Evolutionary conservation across 345 rosid genomes (phyloP), one percentile per base, ranked within the genome.

Genomic region (Zanthoxylum bungeanum): DNA sequence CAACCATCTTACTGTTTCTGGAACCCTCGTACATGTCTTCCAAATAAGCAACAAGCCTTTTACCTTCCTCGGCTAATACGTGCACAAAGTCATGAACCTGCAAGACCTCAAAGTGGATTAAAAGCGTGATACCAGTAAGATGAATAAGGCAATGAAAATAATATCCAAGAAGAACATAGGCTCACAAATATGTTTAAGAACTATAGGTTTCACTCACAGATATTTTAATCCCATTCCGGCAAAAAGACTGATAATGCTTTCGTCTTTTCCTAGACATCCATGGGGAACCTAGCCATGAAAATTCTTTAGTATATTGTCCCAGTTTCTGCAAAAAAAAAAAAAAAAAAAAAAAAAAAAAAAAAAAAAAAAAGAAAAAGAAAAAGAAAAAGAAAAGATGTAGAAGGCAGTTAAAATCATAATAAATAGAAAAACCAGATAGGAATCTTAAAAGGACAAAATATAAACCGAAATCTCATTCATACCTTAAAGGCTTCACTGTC

Each of bases 21-120:
- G 85, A 78, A 73, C 90, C 91, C 76, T 93, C 98, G 0, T 85
- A 93, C 76, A 93, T 87, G 80, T 90, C 97, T 55, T 89, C 91
- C 80, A 93, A 60, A 83, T 87, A 83, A 16, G 97, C 98, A 85
- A 90, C 79, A 73, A 87, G 97, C 30, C 85, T 82, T 77, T 84
- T 84, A 70, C 74, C 69, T 69, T 89, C 86, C 87, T 93, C 98
- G 0, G 87, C 92, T 60, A 90, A 82, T 73, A 93, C 93, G 73
- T 78, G 89, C 3, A 90, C 93, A 73, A 93, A 93, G 77, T 84
- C 80, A 33, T 89, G 79, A 49, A 87, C 87, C 98, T 93, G 78
- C 52, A 74, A 7, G 31, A 57, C 59, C 62, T 84, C 21, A n/a
- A 51, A 66, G 33, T 9, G 30, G 1, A 7, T 2, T 25, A 64